Percentiles rank a stretch among this genome's conserved stretches.
Evolutionary conservation across 139 green algal genomes (phyloP).

Genomic region (Deuterostichococcus epilithicus): DNA sequence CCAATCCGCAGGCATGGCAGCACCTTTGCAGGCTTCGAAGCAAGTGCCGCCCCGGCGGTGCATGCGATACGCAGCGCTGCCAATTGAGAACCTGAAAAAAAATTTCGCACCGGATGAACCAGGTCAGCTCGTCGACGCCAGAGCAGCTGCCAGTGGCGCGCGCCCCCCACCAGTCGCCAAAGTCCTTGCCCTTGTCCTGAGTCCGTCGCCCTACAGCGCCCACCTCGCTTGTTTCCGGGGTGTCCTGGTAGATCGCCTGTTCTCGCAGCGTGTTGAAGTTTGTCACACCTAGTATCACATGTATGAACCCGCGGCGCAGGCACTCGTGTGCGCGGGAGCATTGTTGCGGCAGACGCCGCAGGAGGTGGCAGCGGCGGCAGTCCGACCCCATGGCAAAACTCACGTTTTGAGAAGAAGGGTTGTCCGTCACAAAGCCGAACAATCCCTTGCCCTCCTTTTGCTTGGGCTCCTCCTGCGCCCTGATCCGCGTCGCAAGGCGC

Average conservation of each 20-base stretch:
- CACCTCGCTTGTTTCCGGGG: neutral
- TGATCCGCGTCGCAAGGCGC: too few species aligned
- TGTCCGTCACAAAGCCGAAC: neutral
- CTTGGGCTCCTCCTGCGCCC: neutral
- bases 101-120: neutral
- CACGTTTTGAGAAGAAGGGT: neutral
- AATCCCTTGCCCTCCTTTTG: neutral
- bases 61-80: too few species aligned
- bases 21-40: too few species aligned
- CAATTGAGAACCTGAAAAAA: too few species aligned
- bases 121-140: neutral
- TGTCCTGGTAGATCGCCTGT: neutral
- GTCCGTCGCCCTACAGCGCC: neutral
- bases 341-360: too few species aligned
- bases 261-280: neutral
- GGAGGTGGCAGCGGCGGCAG: too few species aligned
- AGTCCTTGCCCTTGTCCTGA: neutral
- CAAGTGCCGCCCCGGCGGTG: too few species aligned
- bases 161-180: neutral
- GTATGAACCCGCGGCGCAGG: too few species aligned
- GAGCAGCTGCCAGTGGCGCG: neutral
- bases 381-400: neutral
- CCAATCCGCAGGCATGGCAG: too few species aligned
- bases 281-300: too few species aligned
- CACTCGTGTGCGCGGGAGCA: too few species aligned